These are phyloP conservation scores for Vicia villosa DNA, from an alignment of 306 rosid genomes.

Conservation along the genomic window DNA sequence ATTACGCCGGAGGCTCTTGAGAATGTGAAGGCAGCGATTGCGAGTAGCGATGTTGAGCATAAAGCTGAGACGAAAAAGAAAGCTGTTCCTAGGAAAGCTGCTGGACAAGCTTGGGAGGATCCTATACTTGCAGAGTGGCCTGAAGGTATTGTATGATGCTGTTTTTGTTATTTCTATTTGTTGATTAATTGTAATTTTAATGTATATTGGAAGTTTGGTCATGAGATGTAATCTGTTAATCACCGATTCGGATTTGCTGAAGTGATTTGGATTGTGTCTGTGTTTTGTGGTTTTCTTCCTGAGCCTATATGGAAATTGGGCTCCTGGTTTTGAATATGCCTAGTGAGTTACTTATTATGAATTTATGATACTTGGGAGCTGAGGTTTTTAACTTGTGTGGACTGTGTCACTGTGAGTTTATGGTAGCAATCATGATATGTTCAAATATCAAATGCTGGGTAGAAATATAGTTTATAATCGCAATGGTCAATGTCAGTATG, in stretches of 20 bases:
- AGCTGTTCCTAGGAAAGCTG: slow-evolving; percentile 96
- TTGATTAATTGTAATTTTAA: neutral
- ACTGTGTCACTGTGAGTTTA: neutral
- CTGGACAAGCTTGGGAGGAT: slow-evolving; percentile 95
- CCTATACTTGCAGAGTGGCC: slow-evolving; percentile 97
- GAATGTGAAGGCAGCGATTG: slow-evolving; percentile 92
- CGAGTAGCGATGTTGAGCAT: slow-evolving; percentile 84
- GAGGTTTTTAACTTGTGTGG: neutral
- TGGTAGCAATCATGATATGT: neutral
- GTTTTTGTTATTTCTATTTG: neutral
- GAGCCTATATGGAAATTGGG: neutral
- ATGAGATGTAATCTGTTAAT: neutral
- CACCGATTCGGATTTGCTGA: neutral
- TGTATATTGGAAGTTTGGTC: neutral
- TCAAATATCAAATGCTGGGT: neutral
- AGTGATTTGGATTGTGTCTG: neutral
- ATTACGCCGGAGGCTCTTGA: slow-evolving; percentile 93
- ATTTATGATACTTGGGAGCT: neutral
- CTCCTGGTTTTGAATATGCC: neutral
- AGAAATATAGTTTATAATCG: neutral
- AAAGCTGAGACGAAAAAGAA: slow-evolving; percentile 83
- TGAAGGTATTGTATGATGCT: slow-evolving; percentile 56
- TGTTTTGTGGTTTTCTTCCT: neutral
- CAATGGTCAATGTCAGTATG: neutral
- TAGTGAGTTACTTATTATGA: neutral